Evolutionary conservation across 208 protist genomes (phyloP).

Genomic region (Leptomonas pyrrhocoris): DNA sequence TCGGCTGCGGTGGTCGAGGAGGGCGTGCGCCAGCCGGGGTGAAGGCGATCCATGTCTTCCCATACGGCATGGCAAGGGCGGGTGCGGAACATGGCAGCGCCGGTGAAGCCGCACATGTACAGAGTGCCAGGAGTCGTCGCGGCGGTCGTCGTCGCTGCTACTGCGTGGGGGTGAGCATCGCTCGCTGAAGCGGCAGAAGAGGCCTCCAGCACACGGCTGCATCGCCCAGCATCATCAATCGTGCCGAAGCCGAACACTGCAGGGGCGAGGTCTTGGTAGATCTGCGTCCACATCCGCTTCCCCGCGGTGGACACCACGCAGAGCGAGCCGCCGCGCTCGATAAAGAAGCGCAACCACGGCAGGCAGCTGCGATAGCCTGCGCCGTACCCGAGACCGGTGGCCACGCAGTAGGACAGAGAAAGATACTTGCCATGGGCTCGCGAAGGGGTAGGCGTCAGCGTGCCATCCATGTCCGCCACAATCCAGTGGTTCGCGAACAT

Average conservation of each 20-base stretch:
- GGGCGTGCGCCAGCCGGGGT: conserved; percentile 26
- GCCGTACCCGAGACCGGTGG: conserved; percentile 28
- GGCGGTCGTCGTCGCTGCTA: not conserved
- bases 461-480: conserved; percentile 71
- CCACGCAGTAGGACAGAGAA: conserved; percentile 36
- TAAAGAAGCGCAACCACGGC: conserved; percentile 35
- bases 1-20: not conserved
- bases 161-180: too few species aligned
- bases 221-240: too few species aligned
- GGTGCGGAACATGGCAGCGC: conserved; percentile 52
- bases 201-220: too few species aligned
- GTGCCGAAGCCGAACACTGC: conserved; percentile 22
- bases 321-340: conserved; percentile 43
- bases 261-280: conserved; percentile 57
- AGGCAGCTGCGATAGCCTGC: conserved; percentile 50
- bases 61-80: conserved; percentile 18
- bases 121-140: conserved; percentile 27
- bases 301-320: conserved; percentile 67
- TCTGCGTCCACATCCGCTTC: conserved; percentile 48
- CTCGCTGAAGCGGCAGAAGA: too few species aligned
- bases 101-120: conserved; percentile 69
- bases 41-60: conserved; percentile 23
- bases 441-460: conserved; percentile 53
- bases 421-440: conserved; percentile 53
- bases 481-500: conserved; percentile 61